These are phyloP conservation scores for Rhizopogon vesiculosus DNA, from an alignment of 768 basidiomycete species.

Conservation along the genomic window DNA sequence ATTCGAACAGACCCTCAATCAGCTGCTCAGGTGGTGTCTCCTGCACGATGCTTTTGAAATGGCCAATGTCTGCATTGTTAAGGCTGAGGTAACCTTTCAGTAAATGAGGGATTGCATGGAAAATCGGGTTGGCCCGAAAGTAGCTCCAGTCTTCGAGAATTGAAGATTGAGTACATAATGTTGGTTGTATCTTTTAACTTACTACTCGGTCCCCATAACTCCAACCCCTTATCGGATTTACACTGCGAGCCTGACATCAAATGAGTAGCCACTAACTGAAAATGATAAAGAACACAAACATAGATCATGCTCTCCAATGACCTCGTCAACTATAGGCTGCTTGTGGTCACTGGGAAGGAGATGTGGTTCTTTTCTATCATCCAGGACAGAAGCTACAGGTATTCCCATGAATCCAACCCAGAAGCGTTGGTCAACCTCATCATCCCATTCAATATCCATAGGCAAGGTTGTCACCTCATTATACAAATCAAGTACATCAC, in stretches of 20 bases:
- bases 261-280: not conserved
- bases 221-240: conserved; percentile 8
- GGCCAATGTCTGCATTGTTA: conserved; percentile 2
- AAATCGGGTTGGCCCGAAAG: conserved; percentile 4
- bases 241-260: conserved; percentile 6
- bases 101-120: not conserved
- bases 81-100: conserved; percentile 2
- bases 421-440: not conserved
- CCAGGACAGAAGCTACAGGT: not conserved
- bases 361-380: not conserved
- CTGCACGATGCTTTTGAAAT: conserved; percentile 2
- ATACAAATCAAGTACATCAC: not conserved
- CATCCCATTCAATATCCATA: not conserved
- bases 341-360: not conserved
- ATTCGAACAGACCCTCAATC: conserved; percentile 10
- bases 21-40: conserved; percentile 8
- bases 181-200: conserved; percentile 4
- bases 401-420: not conserved
- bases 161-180: not conserved
- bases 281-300: conserved; percentile 7
- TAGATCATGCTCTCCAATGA: conserved; percentile 12
- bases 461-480: not conserved
- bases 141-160: conserved; percentile 11
- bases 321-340: conserved; percentile 14
- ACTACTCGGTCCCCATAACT: conserved; percentile 24